These are phyloP conservation scores for Spergularia marina DNA, from an alignment of 148 eudicot genomes.

Conservation along the genomic window DNA sequence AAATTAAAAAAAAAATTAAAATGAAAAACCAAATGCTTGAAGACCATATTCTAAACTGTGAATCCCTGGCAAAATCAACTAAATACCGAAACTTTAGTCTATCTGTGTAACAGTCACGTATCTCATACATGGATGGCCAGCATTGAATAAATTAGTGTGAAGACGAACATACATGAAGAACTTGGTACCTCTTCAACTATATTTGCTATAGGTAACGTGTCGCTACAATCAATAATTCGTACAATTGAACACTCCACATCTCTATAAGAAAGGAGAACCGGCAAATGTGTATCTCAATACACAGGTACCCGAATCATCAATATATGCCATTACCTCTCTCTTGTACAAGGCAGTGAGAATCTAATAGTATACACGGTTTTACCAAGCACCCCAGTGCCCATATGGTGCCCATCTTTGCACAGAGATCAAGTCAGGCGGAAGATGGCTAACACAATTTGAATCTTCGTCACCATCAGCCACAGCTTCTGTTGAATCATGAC, in stretches of 20 bases:
- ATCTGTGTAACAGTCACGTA: no score
- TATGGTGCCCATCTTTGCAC: constrained; percentile 7
- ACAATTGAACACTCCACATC: not conserved
- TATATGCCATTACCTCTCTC: not conserved
- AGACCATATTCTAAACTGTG: no score
- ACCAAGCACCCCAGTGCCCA: not conserved
- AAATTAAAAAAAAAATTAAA: no score
- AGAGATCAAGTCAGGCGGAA: not conserved
- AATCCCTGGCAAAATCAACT: no score
- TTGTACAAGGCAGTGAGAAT: constrained; percentile 10
- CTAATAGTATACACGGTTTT: constrained; percentile 15
- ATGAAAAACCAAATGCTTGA: no score
- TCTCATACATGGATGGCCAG: not conserved
- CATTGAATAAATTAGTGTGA: not conserved
- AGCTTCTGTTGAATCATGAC: constrained; percentile 5
- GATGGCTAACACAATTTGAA: not conserved
- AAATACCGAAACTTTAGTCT: no score
- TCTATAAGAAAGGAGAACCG: not conserved
- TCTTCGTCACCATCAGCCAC: not conserved
- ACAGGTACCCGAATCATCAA: not conserved
- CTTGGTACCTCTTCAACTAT: not conserved
- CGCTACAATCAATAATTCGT: constrained; percentile 16
- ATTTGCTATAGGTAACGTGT: constrained; percentile 3
- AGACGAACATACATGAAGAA: constrained; percentile 1
- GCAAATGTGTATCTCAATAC: not conserved